A percentile compares a stretch with the other conserved stretches of the same genome.
These are phyloP conservation scores for Stevia rebaudiana DNA, from an alignment of 140 eudicot genomes.

Conservation along the genomic window DNA sequence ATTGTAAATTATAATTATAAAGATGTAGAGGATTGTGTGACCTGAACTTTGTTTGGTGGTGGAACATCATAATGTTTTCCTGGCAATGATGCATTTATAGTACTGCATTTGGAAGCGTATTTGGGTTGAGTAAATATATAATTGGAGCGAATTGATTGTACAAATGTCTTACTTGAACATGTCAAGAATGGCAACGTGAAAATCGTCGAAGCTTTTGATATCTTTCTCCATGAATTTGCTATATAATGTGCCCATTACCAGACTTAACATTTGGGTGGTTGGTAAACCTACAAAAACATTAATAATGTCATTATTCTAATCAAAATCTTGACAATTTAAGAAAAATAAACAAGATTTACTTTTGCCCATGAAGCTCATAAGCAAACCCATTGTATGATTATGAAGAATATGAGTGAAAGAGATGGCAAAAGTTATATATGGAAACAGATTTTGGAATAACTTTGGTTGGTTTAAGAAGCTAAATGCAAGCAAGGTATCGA, in stretches of 20 bases:
- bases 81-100: constrained; percentile 80
- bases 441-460: constrained; percentile 40
- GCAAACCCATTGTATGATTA: constrained; percentile 50
- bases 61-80: constrained; percentile 94
- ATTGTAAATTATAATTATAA: not conserved
- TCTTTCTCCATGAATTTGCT: constrained; percentile 66
- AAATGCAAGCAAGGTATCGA: constrained; percentile 57
- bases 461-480: constrained; percentile 17
- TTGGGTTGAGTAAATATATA: not conserved
- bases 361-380: constrained; percentile 80
- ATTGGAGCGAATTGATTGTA: not conserved
- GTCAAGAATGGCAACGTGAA: constrained; percentile 76
- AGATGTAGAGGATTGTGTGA: constrained; percentile 17
- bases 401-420: constrained; percentile 7
- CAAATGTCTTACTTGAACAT: constrained; percentile 51
- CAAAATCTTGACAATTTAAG: not conserved
- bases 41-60: constrained; percentile 56
- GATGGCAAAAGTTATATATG: constrained; percentile 1
- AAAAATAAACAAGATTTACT: constrained; percentile 22
- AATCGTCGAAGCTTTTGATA: constrained; percentile 55
- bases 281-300: constrained; percentile 54
- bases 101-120: constrained; percentile 39
- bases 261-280: constrained; percentile 54
- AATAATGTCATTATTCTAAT: not conserved
- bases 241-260: constrained; percentile 71